Evolutionary conservation across 2,329 filamentous ascomycete species (phyloP).

Genomic region (Phialophora tarda): DNA sequence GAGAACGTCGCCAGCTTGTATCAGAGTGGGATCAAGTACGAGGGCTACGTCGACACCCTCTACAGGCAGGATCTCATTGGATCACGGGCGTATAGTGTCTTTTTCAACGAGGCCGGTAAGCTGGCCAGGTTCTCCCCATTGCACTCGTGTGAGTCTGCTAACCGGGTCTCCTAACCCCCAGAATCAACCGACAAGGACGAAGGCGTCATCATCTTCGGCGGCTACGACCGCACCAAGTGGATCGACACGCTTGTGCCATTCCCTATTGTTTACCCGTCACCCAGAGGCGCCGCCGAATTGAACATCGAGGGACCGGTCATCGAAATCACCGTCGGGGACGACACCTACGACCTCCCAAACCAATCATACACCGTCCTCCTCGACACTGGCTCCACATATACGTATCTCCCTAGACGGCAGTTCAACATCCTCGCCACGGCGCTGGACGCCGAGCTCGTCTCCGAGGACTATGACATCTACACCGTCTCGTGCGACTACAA

Average conservation of each 20-base stretch:
- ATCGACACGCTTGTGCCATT: conserved; percentile 59
- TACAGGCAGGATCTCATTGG: conserved; percentile 4
- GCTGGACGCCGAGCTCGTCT: conserved; percentile 1
- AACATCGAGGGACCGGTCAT: conserved; percentile 13
- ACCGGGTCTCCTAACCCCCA: neutral
- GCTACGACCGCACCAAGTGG: conserved; percentile 71
- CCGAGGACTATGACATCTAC: neutral
- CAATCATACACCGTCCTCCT: conserved; percentile 13
- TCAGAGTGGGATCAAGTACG: conserved; percentile 44
- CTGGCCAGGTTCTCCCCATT: neutral
- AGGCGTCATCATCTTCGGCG: conserved; percentile 71
- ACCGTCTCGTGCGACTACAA: conserved; percentile 12
- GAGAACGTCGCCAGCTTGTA: conserved; percentile 50
- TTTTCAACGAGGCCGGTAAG: conserved; percentile 12
- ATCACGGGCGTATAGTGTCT: conserved; percentile 10
- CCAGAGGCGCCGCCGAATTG: neutral
- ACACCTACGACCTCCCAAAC: neutral
- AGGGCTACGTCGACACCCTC: conserved; percentile 9
- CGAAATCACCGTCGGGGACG: neutral
- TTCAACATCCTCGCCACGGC: conserved; percentile 4
- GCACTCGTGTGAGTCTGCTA: neutral
- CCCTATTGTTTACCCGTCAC: conserved; percentile 3
- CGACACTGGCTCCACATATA: conserved; percentile 14
- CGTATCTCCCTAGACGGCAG: conserved; percentile 5
- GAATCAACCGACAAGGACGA: conserved; percentile 5